phyloP scores from a whole-genome alignment of 768 basidiomycete species.

The Leucocoprinus birnbaumii region DNA sequence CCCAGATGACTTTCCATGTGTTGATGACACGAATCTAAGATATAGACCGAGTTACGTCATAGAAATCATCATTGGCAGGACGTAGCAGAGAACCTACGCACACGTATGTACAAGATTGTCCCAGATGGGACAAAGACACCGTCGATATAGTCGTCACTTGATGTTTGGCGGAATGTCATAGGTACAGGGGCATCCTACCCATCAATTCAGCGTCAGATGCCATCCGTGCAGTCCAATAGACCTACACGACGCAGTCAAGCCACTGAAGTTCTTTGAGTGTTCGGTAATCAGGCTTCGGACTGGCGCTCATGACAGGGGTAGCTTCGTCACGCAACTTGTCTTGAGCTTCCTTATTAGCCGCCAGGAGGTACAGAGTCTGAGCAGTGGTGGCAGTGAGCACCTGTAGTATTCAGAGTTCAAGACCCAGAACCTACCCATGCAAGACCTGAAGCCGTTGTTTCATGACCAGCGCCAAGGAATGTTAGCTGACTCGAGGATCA shows the following conservation, averaged over 20 bases:
- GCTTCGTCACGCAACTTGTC: slow-evolving; percentile 43
- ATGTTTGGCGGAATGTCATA: slow-evolving; percentile 32
- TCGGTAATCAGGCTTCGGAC: slow-evolving; percentile 36
- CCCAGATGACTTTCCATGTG: slow-evolving; percentile 48
- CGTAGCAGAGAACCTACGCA: too few species aligned
- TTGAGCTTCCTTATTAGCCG: slow-evolving; percentile 40
- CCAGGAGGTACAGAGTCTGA: slow-evolving; percentile 43
- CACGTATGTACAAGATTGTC: slow-evolving; percentile 40
- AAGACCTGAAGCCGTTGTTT: slow-evolving; percentile 37
- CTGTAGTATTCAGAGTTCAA: too few species aligned
- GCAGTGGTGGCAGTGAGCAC: too few species aligned
- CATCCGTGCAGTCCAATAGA: background rate
- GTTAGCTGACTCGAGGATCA: slow-evolving; percentile 31
- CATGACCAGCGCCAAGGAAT: slow-evolving; percentile 38
- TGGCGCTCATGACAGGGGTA: slow-evolving; percentile 26
- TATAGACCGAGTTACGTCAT: background rate
- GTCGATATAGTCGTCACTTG: slow-evolving; percentile 38
- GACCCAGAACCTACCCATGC: slow-evolving; percentile 43
- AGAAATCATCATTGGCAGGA: slow-evolving; percentile 26
- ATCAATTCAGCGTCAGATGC: background rate
- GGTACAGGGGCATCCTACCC: slow-evolving; percentile 41
- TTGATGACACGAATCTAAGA: slow-evolving; percentile 48
- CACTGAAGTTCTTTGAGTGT: slow-evolving; percentile 37
- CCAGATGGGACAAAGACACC: slow-evolving; percentile 40
- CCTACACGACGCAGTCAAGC: slow-evolving; percentile 40